Evolutionary conservation across 495 filamentous ascomycete genomes (phyloP).

Genomic region (Penicillium canariense): DNA sequence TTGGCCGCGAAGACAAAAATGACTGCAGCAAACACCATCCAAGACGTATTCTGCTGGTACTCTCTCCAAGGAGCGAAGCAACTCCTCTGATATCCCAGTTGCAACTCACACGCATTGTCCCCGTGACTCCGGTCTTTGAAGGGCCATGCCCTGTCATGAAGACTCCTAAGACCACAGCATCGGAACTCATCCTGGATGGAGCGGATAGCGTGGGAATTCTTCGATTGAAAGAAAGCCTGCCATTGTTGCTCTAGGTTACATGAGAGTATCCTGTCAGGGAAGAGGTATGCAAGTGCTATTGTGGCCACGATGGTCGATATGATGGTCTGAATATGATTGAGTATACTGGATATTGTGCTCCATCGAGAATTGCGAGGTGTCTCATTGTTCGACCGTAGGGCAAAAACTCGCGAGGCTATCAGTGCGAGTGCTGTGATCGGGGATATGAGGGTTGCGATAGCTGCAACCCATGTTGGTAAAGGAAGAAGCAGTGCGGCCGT

Average conservation of each 20-base stretch:
- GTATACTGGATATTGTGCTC: conserved; percentile 7
- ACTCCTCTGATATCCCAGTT: too few species aligned
- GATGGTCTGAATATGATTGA: conserved; percentile 40
- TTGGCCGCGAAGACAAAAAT: too few species aligned
- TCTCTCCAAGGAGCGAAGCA: too few species aligned
- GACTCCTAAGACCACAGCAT: too few species aligned
- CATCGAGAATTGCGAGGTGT: conserved; percentile 3
- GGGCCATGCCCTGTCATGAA: too few species aligned
- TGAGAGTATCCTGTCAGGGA: conserved; percentile 40
- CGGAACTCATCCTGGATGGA: too few species aligned
- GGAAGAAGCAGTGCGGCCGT: conserved; percentile 26
- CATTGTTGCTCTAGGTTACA: conserved; percentile 56
- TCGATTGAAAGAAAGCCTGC: conserved; percentile 45
- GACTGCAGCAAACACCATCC: too few species aligned
- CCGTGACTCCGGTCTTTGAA: too few species aligned
- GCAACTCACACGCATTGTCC: too few species aligned
- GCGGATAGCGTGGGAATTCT: conserved; percentile 47
- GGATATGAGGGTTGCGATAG: conserved; percentile 26
- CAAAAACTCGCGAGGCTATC: conserved; percentile 5
- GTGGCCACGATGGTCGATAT: conserved; percentile 55
- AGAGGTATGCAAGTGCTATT: conserved; percentile 52
- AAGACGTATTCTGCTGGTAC: too few species aligned
- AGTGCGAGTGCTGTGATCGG: conserved; percentile 13
- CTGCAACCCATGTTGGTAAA: conserved; percentile 26
- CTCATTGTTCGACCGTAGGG: background rate